Base-by-base conservation (phyloP, 306 rosid genomes). In the Sicyos baderoa region DNA sequence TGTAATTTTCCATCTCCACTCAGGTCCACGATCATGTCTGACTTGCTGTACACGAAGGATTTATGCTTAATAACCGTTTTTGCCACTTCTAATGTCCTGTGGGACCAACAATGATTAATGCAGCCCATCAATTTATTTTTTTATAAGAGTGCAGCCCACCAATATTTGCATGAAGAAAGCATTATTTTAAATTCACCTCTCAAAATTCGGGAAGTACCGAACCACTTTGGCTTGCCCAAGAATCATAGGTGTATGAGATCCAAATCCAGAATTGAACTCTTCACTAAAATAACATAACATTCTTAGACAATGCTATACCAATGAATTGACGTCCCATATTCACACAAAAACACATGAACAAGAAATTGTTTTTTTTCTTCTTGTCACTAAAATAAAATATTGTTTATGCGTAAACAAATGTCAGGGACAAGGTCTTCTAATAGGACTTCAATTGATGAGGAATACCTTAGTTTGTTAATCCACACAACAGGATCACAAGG, bases 151-250 rank as follows among this genome's bases (percentile, higher is more conserved):
- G 11, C 45, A 64, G 74, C 44, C 55, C 49, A 54, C 29, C 62
- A 53, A 74, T 71, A 23, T 74, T 21, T 17, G 23, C 60, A 47
- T 63, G 67, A 61, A 71, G 10, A 32, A 35, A 56, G 35, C 66
- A 35, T 58, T 66, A 62, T 35, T 48, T 44, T 53, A 55, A 50
- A 25, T 79, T 74, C 74, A 93, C 98, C 98, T 87, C 78, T 86
- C 91, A 73, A 82, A 86, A 80, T 93, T 80, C 37, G 96, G 90
- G 37, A 77, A 90, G 77, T 90, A 93, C 29, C 97, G 94, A 51
- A 90, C 87, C 79, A 93, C 94, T 75, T 86, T 93, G 78, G 97
- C 96, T 85, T 93, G 98, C 71, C 98, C 98, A 72, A 86, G 91
- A 87, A 93, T 77, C 86, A 93, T 76, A 27, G 98, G 89, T 32